Base-by-base conservation (phyloP, 2,329 filamentous ascomycete species). In the Cryphonectria radicalis region DNA sequence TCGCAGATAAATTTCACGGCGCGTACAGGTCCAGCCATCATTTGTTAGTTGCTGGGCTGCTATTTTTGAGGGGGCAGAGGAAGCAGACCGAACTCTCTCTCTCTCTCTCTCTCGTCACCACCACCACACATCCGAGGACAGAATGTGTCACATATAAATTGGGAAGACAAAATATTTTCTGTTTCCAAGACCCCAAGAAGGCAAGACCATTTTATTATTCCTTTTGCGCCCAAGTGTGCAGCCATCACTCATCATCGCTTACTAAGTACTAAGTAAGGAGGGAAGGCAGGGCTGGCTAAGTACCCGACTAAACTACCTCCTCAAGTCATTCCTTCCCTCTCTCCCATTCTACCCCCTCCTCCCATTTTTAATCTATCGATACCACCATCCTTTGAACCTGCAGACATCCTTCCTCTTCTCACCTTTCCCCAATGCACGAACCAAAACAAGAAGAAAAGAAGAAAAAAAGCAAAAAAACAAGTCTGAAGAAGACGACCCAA, bases 161-260 rank as follows among this genome's bases (percentile, higher is more conserved):
- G 32, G 32, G 32, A 32, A 32, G 32, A 4, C 32, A 32, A 32
- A 2, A 32, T 32, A 32, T 32, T 46, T 22, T 50, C 59, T 65
- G 35, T 46, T 42, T 68, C 46, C 50, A 43, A 63, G 70, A 69
- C 70, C 70, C 70, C 70, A 68, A 72, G 63, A 69, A 72, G 64
- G 60, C 67, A 72, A 13, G 63, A 64, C 70, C 67, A 72, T 72
- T 69, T 63, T 14, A 72, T 68, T 66, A 37, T 62, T 63, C 59
- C 25, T 46, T 64, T 35, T 67, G 55, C 66, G 57, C 55, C 28
- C 14, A 67, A 65, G 65, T 66, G 65, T 70, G 68, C 63, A 70
- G 71, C 71, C 46, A 46, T 63, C 65, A 65, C 25, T 68, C 68
- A 63, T 72, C 64, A 40, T 46, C 40, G 28, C 50, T 55, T n/a